Base-by-base conservation (phyloP, 2,329 filamentous ascomycete genomes). In the Penicillium sp. region DNA sequence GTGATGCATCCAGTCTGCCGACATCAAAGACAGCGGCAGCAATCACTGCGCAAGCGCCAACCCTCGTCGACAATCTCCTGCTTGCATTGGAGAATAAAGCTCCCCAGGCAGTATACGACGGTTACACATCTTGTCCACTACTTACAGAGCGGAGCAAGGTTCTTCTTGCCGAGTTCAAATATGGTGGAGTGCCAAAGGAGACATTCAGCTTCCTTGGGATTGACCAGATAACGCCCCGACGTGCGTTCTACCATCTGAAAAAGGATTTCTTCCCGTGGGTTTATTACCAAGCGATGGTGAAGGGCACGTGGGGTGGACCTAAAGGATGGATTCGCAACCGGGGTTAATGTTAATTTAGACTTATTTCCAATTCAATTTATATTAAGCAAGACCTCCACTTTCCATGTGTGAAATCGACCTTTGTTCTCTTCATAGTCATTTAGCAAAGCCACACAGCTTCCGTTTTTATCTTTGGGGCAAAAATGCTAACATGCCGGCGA, bases 251-350 rank as follows among this genome's bases (percentile, higher is more conserved):
- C 59, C 74, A 85, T 61, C 61, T 87, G 40, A 87, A 87, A 75
- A 86, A 84, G 71, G 79, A 86, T 63, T 87, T 87, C 62, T 87
- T 87, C 70, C 84, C 84, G 0, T 86, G 84, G 84, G 84, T 87
- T 2, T 86, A 86, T 69, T 79, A 76, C 49, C 78, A 81, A 34
- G 77, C 76, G 35, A 80, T 85, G 78, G 77, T 86, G 6, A 85
- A 83, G 71, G 84, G 84, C 6, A 81, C 76, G 7, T 86, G 84
- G 84, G 83, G 74, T 19, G 84, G 84, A 6, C 81, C 83, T 0
- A 83, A 81, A 66, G 83, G 83, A 0, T 84, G 72, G 72, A 56
- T 61, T 23, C 23, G n/a, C n/a, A n/a, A n/a, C n/a, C n/a, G n/a
- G n/a, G n/a, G n/a, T n/a, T n/a, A n/a, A n/a, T n/a, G n/a, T n/a